Evolutionary conservation across 106 monocot species (phyloP).

Genomic region (Dendrobium chrysotoxum): DNA sequence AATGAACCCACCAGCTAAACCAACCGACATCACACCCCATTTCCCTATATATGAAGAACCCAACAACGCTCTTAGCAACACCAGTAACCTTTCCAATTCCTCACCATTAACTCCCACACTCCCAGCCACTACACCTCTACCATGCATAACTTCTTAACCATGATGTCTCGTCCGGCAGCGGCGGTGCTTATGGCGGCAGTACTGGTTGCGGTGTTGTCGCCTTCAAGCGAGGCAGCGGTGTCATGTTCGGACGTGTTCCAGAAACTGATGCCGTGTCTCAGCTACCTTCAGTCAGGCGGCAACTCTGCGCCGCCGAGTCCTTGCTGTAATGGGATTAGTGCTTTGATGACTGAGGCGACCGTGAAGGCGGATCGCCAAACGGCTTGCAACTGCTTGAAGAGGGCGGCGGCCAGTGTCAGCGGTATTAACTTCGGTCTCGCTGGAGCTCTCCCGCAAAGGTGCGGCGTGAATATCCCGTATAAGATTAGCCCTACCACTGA

Average conservation of each 20-base stretch:
- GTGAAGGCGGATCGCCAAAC: slow-evolving; percentile 13
- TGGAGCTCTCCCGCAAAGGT: slow-evolving; percentile 16
- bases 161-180: neutral
- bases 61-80: neutral
- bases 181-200: neutral
- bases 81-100: neutral
- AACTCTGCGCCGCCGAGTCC: neutral
- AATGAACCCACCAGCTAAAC: neutral
- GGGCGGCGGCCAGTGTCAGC: neutral
- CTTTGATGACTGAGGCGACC: slow-evolving; percentile 5
- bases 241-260: slow-evolving; percentile 11
- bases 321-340: slow-evolving; percentile 19
- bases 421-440: neutral
- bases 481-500: slow-evolving; percentile 33
- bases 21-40: neutral
- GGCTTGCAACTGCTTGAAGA: slow-evolving; percentile 21
- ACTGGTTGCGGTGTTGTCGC: neutral
- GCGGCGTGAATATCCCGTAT: slow-evolving; percentile 21
- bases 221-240: neutral
- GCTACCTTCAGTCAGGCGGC: slow-evolving; percentile 1
- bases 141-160: neutral
- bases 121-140: no score
- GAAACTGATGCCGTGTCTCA: slow-evolving; percentile 11
- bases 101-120: neutral
- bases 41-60: neutral